phyloP scores from a whole-genome alignment of 2,329 filamentous ascomycete species.

The Westerdykella ornata region DNA sequence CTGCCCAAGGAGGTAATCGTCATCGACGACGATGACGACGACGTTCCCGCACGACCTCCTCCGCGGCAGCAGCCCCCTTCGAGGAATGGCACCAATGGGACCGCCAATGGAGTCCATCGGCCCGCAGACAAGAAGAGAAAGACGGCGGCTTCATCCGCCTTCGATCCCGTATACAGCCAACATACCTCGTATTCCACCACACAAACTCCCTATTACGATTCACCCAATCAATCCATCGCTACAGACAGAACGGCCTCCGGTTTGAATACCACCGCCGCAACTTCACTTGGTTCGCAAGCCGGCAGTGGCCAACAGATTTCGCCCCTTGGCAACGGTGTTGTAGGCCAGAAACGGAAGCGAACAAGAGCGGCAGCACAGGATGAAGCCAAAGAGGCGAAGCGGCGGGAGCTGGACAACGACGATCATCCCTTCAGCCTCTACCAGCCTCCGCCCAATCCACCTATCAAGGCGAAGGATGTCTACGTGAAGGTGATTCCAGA shows the following conservation, averaged over 20 bases:
- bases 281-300: constrained; percentile 66
- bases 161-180: constrained; percentile 67
- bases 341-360: constrained; percentile 87
- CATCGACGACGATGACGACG: constrained; percentile 46
- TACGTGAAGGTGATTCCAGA: constrained; percentile 54
- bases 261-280: constrained; percentile 79
- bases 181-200: constrained; percentile 65
- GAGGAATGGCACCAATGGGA: constrained; percentile 11
- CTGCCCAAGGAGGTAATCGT: constrained; percentile 47
- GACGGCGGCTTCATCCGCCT: constrained; percentile 54
- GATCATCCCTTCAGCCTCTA: constrained; percentile 71
- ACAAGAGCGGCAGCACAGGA: constrained; percentile 75
- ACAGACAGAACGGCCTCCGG: constrained; percentile 77
- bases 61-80: constrained; percentile 19
- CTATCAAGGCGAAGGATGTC: constrained; percentile 72
- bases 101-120: constrained; percentile 41
- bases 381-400: constrained; percentile 59
- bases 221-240: constrained; percentile 65
- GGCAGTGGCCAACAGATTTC: constrained; percentile 57
- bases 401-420: constrained; percentile 61
- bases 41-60: constrained; percentile 15
- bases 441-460: constrained; percentile 76
- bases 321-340: constrained; percentile 52
- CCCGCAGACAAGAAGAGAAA: constrained; percentile 69
- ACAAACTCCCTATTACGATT: constrained; percentile 62